phyloP scores from a whole-genome alignment of 306 rosid genomes.

The Fragaria iinumae region DNA sequence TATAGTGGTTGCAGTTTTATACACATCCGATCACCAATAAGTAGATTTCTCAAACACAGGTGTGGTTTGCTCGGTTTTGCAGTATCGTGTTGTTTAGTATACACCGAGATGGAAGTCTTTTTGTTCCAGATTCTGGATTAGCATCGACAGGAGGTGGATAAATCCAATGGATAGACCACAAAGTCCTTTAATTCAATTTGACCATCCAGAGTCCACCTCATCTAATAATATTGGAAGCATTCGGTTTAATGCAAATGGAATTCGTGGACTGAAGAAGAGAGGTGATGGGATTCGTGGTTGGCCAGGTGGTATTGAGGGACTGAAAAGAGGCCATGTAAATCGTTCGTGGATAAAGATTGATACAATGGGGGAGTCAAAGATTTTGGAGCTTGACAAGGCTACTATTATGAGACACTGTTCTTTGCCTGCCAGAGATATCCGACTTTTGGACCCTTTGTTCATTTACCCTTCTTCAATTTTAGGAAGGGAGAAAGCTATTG shows the following conservation, averaged over 20 bases:
- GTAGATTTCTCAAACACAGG: constrained; percentile 3
- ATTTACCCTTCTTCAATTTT: constrained; percentile 82
- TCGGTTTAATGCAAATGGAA: constrained; percentile 30
- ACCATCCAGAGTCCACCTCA: constrained; percentile 31
- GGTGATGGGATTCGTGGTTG: constrained; percentile 53
- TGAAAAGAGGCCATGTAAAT: constrained; percentile 85
- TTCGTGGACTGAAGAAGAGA: constrained; percentile 72
- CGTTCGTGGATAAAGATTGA: constrained; percentile 95
- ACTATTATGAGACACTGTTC: constrained; percentile 87
- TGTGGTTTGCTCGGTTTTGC: constrained; percentile 25
- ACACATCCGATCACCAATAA: background rate
- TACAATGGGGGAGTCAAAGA: constrained; percentile 56
- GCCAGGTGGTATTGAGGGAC: constrained; percentile 40
- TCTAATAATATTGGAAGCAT: constrained; percentile 29
- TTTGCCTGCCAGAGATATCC: constrained; percentile 88
- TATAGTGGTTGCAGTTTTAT: constrained; percentile 1
- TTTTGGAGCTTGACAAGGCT: constrained; percentile 84
- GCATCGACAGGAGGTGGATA: constrained; percentile 19
- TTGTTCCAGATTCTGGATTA: constrained; percentile 14
- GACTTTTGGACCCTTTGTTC: constrained; percentile 90
- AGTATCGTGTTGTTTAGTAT: constrained; percentile 18
- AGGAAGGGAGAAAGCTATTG: constrained; percentile 92
- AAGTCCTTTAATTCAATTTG: constrained; percentile 30
- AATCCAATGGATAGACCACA: constrained; percentile 50
- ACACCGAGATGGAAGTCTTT: constrained; percentile 14